phyloP scores from a whole-genome alignment of 805 yeast genomes.

The Scheffersomyces amazonensis region DNA sequence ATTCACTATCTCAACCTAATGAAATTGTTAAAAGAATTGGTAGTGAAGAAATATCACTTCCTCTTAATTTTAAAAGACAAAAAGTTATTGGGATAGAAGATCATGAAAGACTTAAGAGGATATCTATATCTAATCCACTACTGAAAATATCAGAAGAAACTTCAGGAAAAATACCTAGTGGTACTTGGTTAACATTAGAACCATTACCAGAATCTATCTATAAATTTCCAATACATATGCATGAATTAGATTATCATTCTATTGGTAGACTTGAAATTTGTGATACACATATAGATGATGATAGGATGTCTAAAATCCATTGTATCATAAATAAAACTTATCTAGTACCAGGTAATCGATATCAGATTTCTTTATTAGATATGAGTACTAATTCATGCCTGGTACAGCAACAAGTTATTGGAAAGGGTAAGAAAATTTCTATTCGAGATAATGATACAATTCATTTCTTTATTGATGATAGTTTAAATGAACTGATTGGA shows the following conservation, averaged over 20 bases:
- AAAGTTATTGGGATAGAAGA: not conserved
- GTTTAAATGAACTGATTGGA: constrained; percentile 49
- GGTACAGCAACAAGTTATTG: constrained; percentile 58
- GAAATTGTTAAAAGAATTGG: not conserved
- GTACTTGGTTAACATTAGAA: constrained; percentile 59
- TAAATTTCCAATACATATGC: constrained; percentile 52
- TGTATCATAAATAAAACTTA: constrained; percentile 63
- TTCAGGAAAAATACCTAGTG: constrained; percentile 39
- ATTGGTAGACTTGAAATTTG: constrained; percentile 72
- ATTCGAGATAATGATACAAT: constrained; percentile 65
- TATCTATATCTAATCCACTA: not conserved
- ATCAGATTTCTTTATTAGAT: constrained; percentile 79
- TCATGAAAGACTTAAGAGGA: not conserved
- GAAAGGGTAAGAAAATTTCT: constrained; percentile 59
- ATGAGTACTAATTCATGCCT: constrained; percentile 77
- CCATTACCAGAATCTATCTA: constrained; percentile 48
- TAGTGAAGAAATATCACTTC: not conserved
- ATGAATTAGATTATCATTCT: constrained; percentile 65
- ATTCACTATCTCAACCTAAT: not conserved
- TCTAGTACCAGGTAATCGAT: constrained; percentile 71
- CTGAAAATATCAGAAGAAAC: constrained; percentile 1
- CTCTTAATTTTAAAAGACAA: not conserved
- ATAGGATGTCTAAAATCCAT: constrained; percentile 79
- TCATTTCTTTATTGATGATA: constrained; percentile 62
- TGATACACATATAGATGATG: constrained; percentile 63